phyloP scores from a whole-genome alignment of 140 eudicot genomes.

The Oenanthe javanica region DNA sequence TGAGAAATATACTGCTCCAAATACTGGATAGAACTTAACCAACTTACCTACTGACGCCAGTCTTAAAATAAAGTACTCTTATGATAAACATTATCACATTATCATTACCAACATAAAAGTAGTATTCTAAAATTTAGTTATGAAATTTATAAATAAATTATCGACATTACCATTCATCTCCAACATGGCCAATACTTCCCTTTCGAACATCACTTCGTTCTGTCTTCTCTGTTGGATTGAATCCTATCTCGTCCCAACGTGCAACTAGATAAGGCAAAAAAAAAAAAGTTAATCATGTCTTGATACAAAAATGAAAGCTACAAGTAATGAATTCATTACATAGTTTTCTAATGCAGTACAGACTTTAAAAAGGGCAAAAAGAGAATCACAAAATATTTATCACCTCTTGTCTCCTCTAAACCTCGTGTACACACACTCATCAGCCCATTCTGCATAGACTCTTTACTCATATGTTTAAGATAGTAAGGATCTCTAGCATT shows the following conservation, averaged over 20 bases:
- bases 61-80: not conserved
- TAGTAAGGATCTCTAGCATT: slow-evolving; percentile 11
- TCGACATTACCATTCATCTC: slow-evolving; percentile 77
- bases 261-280: slow-evolving; percentile 44
- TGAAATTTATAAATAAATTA: not conserved
- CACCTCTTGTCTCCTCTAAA: slow-evolving; percentile 49
- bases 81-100: no score
- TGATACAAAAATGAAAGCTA: not conserved
- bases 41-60: not conserved
- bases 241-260: slow-evolving; percentile 63
- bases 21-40: not conserved
- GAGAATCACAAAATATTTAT: slow-evolving; percentile 7
- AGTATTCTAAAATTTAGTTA: not conserved
- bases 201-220: slow-evolving; percentile 16
- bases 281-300: not conserved
- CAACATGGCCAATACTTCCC: slow-evolving; percentile 55
- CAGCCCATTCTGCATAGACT: slow-evolving; percentile 24
- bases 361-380: not conserved
- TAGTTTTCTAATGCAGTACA: not conserved
- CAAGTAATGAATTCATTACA: not conserved
- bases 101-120: not conserved
- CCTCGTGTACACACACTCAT: slow-evolving; percentile 61
- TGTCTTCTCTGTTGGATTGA: slow-evolving; percentile 15
- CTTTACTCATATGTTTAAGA: slow-evolving; percentile 10
- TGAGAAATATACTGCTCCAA: not conserved